Base-by-base conservation (phyloP, 768 basidiomycete species). In the Lentinus brumalis region DNA sequence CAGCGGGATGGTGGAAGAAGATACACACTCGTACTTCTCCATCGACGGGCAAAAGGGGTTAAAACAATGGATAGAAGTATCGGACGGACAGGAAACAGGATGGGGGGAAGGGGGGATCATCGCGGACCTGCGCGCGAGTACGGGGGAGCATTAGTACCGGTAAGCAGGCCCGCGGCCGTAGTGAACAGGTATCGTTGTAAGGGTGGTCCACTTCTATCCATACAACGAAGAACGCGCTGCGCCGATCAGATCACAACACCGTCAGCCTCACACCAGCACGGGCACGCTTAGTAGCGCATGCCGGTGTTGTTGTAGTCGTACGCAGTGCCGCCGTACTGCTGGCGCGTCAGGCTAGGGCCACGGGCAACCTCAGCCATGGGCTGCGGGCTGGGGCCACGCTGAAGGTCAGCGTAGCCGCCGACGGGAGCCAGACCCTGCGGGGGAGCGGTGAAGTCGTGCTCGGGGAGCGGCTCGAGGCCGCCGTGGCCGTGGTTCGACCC, bases 351-450 rank as follows among this genome's bases (percentile, higher is more conserved):
- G 70, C 81, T 86, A 15, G 83, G 79, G 35, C 80, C 82, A 59
- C 79, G 80, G 35, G 66, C 64, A 38, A 82, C 72, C 69, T 87
- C 80, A 53, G 80, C 77, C 86, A 88, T 87, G 16, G 89, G 91
- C 62, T 83, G 82, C 16, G 87, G 85, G 74, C 85, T 89, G 9
- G 86, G 78, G 35, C 89, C 91, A 62, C 91, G 88, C 57, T 89
- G 82, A 50, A 92, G 81, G 71, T 93, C 90, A 50, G 90, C 92
- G 67, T 94, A 94, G 21, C 89, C 90, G 59, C 89, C 91, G 57
- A 89, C 84, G 29, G 89, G 84, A 14, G 86, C 85, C 47, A 87
- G 78, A 52, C 76, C 69, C 15, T 79, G 63, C 29, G 85, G 70
- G 29, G 85, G 86, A 55, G 88, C 81, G 38, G 89, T 90, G 72